A percentile compares a stretch with the other conserved stretches of the same genome.
Evolutionary conservation across 2,329 filamentous ascomycete species (phyloP).

Genomic region (Pyricularia sp.): DNA sequence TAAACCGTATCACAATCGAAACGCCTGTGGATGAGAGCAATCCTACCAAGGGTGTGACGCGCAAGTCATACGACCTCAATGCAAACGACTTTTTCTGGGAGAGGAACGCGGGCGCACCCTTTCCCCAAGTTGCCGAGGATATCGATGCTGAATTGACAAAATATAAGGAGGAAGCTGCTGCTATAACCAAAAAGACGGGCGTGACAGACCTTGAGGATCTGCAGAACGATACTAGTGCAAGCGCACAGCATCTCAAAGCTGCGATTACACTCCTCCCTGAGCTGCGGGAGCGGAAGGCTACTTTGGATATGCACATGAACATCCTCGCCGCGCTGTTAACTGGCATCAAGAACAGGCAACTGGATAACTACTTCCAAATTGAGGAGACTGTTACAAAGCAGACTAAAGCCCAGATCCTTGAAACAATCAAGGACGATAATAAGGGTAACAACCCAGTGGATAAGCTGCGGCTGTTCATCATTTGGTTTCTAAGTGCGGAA

Average conservation of each 20-base stretch:
- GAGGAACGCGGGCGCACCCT: slow-evolving; percentile 79
- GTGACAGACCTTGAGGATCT: slow-evolving; percentile 87
- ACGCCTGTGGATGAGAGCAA: slow-evolving; percentile 66
- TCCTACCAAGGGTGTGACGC: slow-evolving; percentile 60
- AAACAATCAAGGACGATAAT: slow-evolving; percentile 65
- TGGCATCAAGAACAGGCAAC: slow-evolving; percentile 85
- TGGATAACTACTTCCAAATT: slow-evolving; percentile 92
- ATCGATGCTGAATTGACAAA: slow-evolving; percentile 81
- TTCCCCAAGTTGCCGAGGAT: slow-evolving; percentile 91
- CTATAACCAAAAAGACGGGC: slow-evolving; percentile 90
- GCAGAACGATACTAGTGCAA: slow-evolving; percentile 75
- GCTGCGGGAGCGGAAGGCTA: slow-evolving; percentile 80
- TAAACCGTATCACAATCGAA: slow-evolving; percentile 86
- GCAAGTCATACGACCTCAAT: slow-evolving; percentile 81
- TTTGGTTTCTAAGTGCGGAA: slow-evolving; percentile 93
- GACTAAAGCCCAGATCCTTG: slow-evolving; percentile 76
- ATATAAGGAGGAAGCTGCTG: slow-evolving; percentile 90
- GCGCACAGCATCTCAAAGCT: slow-evolving; percentile 87
- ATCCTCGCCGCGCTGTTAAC: slow-evolving; percentile 64
- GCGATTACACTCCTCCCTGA: slow-evolving; percentile 90
- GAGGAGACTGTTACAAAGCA: slow-evolving; percentile 91
- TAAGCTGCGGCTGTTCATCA: slow-evolving; percentile 87
- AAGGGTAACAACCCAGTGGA: slow-evolving; percentile 78
- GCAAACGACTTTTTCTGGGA: slow-evolving; percentile 94
- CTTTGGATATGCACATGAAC: slow-evolving; percentile 98